These are phyloP conservation scores for Colletotrichum sp. DNA, from an alignment of 2,329 filamentous ascomycete species.

Conservation along the genomic window DNA sequence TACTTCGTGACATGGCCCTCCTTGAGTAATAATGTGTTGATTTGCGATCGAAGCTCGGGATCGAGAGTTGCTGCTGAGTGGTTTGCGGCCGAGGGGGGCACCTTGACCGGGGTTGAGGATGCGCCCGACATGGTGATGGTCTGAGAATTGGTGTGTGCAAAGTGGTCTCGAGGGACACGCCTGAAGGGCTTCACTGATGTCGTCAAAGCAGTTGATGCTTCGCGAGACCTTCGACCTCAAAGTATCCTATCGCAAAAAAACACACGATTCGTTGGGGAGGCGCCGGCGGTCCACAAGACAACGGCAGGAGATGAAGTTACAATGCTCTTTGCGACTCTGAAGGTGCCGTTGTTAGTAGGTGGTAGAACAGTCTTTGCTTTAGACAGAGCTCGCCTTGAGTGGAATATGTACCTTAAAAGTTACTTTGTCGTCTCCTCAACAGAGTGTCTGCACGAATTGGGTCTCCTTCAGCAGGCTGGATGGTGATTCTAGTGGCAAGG, in stretches of 20 bases:
- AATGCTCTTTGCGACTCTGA: background rate
- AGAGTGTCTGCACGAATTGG: background rate
- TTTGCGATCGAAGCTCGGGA: constrained; percentile 65
- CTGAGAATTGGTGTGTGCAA: background rate
- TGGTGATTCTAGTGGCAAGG: constrained; percentile 14
- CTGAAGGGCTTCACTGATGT: background rate
- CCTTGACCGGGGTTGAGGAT: constrained; percentile 63
- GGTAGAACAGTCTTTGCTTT: background rate
- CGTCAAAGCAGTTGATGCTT: background rate
- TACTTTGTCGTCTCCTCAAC: background rate
- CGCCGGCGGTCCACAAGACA: background rate
- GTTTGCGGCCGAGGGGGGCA: constrained; percentile 62
- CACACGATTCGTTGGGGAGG: background rate
- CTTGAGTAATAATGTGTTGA: constrained; percentile 62
- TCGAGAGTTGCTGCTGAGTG: constrained; percentile 67
- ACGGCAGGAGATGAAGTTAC: background rate
- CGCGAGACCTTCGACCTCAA: background rate
- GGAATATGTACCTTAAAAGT: background rate
- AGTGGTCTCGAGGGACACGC: background rate
- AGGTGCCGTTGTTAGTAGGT: background rate
- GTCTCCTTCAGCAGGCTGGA: background rate
- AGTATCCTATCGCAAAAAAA: background rate
- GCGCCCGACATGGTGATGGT: constrained; percentile 42
- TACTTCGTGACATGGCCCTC: constrained; percentile 67
- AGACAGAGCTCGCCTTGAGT: background rate